phyloP scores from a whole-genome alignment of 352 stramenopile species.

The Globisporangium cystogenes region DNA sequence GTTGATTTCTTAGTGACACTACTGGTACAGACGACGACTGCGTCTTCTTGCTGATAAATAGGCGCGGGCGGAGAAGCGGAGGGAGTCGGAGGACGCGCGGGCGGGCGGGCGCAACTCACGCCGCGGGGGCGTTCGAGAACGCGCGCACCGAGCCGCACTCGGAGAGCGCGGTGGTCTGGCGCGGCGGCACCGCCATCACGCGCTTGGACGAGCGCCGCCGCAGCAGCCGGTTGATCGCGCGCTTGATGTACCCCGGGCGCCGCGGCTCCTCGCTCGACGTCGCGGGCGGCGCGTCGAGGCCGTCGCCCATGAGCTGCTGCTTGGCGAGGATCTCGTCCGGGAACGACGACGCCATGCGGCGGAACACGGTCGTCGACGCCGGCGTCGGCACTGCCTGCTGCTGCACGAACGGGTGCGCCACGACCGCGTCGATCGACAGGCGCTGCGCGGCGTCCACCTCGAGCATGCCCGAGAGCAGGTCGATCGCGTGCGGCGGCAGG shows the following conservation, averaged over 20 bases:
- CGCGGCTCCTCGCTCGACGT: neutral
- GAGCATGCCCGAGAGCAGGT: conserved; percentile 61
- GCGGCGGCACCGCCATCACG: conserved; percentile 32
- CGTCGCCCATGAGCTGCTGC: conserved; percentile 13
- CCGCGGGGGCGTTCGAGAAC: conserved; percentile 2
- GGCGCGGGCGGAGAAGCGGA: too few relatives aligned
- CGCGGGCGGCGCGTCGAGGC: neutral
- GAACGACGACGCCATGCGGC: conserved; percentile 27
- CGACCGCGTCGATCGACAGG: conserved; percentile 53
- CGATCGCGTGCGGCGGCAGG: conserved; percentile 42
- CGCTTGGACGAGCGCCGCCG: conserved; percentile 36
- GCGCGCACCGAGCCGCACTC: conserved; percentile 9
- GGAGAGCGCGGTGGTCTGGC: conserved; percentile 8
- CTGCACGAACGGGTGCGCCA: conserved; percentile 58
- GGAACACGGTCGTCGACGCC: conserved; percentile 5
- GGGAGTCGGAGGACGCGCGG: too few relatives aligned
- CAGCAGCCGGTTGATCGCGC: conserved; percentile 41
- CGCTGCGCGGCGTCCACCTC: conserved; percentile 48
- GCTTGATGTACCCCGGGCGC: conserved; percentile 18
- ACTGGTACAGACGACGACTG: conserved; percentile 2
- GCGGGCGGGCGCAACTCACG: too few relatives aligned
- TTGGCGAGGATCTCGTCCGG: conserved; percentile 11
- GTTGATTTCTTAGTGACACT: too few relatives aligned
- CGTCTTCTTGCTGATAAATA: too few relatives aligned
- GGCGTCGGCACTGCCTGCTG: neutral